A percentile compares a stretch with the other conserved stretches of the same genome.
These are phyloP conservation scores for Aspergillus pseudonomiae DNA, from an alignment of 2,329 filamentous ascomycete species.

Conservation along the genomic window DNA sequence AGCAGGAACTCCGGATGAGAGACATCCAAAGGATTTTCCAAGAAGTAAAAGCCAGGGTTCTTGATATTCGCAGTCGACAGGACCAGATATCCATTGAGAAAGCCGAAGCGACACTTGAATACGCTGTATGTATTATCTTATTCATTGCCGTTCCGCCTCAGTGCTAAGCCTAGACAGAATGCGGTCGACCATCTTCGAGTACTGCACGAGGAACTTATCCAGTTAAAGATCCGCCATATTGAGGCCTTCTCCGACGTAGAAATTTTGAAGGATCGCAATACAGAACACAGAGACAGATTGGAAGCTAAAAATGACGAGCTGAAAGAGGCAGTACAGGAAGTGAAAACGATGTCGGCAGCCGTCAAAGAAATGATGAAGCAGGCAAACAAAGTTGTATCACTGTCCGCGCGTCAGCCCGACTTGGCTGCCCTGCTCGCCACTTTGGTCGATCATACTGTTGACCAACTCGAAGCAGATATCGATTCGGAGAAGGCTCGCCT, in stretches of 20 bases:
- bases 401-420: conserved; percentile 25
- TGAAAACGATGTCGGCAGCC: conserved; percentile 34
- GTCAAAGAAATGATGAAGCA: conserved; percentile 22
- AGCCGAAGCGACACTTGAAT: conserved; percentile 58
- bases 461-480: conserved; percentile 73
- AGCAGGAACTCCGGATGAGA: conserved; percentile 51
- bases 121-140: conserved; percentile 51
- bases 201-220: conserved; percentile 66
- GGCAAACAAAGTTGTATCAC: conserved; percentile 19
- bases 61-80: conserved; percentile 56
- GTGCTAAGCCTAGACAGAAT: conserved; percentile 43
- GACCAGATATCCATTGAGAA: conserved; percentile 61
- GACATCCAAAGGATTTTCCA: conserved; percentile 44
- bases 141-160: neutral
- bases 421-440: conserved; percentile 44
- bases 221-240: conserved; percentile 70
- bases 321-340: conserved; percentile 35
- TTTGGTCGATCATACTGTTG: conserved; percentile 57
- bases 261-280: conserved; percentile 68
- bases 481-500: conserved; percentile 73
- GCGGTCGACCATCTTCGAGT: conserved; percentile 65
- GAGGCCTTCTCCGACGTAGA: conserved; percentile 83
- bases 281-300: conserved; percentile 56
- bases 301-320: conserved; percentile 47
- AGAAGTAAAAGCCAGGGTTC: conserved; percentile 52